Conservation (phyloP, 441 rosid genomes). For the Aleurites moluccanus region DNA sequence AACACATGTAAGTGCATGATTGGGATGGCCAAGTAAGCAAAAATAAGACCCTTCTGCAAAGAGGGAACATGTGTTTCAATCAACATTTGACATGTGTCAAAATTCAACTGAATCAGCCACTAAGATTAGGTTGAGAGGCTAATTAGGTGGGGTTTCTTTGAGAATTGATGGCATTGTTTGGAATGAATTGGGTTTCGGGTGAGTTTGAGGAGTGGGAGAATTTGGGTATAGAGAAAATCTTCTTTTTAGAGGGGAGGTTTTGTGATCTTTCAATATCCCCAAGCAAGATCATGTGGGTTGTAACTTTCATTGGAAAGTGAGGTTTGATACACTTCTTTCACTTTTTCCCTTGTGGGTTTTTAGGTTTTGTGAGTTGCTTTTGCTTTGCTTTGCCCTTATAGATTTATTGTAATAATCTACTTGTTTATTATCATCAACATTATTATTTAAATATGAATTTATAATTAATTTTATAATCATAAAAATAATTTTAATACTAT, state of each 20-base stretch:
- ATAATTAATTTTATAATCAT: too few species aligned
- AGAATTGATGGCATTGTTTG: constrained; percentile 9
- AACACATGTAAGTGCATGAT: constrained; percentile 57
- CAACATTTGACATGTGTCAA: constrained; percentile 31
- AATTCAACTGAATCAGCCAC: constrained; percentile 6
- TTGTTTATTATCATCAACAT: too few species aligned
- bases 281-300: constrained; percentile 70
- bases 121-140: constrained; percentile 24
- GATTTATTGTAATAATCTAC: background rate
- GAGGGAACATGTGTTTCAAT: constrained; percentile 30
- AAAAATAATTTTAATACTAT: too few species aligned
- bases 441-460: too few species aligned
- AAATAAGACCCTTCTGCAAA: constrained; percentile 27
- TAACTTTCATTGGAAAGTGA: constrained; percentile 70
- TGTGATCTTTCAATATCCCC: constrained; percentile 53
- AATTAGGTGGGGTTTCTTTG: constrained; percentile 22
- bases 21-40: constrained; percentile 46
- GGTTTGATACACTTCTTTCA: constrained; percentile 31
- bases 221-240: constrained; percentile 29
- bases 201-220: constrained; percentile 1
- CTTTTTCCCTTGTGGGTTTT: constrained; percentile 19
- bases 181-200: constrained; percentile 31
- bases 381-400: constrained; percentile 21
- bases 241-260: constrained; percentile 32
- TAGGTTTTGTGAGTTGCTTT: constrained; percentile 13